Conservation (phyloP, 2,329 filamentous ascomycete species). For the Colletotrichum gigasporum region DNA sequence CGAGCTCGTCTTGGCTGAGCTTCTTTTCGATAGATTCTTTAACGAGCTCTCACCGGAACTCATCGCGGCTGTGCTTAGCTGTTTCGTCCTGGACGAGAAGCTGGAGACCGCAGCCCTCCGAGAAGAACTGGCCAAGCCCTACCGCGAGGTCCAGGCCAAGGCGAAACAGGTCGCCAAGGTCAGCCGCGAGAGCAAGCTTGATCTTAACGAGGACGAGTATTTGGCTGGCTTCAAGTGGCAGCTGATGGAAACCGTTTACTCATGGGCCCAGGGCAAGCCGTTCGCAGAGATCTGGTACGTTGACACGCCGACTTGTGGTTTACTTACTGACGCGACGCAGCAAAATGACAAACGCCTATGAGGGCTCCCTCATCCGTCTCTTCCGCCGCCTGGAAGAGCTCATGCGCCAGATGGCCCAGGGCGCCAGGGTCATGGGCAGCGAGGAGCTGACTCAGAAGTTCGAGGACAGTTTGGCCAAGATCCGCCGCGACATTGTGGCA, state of each 20-base stretch:
- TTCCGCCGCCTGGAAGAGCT: slow-evolving; percentile 96
- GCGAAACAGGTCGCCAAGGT: slow-evolving; percentile 92
- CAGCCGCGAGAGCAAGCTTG: slow-evolving; percentile 91
- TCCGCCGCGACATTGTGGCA: slow-evolving; percentile 92
- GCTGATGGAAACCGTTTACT: slow-evolving; percentile 94
- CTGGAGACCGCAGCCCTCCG: slow-evolving; percentile 79
- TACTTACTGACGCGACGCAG: slow-evolving; percentile 54
- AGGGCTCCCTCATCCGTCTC: slow-evolving; percentile 93
- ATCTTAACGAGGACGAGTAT: slow-evolving; percentile 96
- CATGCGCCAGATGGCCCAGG: slow-evolving; percentile 93
- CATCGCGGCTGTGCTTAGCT: slow-evolving; percentile 85
- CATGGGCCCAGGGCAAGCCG: slow-evolving; percentile 89
- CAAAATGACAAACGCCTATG: slow-evolving; percentile 99
- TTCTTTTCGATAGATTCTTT: slow-evolving; percentile 98
- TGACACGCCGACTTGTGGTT: not conserved
- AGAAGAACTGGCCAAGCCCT: slow-evolving; percentile 88
- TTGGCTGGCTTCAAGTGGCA: slow-evolving; percentile 90
- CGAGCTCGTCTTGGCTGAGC: slow-evolving; percentile 89
- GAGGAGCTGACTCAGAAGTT: slow-evolving; percentile 94
- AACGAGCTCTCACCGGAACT: slow-evolving; percentile 92
- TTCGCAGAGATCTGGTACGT: slow-evolving; percentile 96
- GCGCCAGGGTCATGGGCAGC: slow-evolving; percentile 97
- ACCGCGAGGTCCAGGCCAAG: slow-evolving; percentile 85
- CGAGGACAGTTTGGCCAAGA: slow-evolving; percentile 83
- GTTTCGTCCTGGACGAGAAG: slow-evolving; percentile 98